Evolutionary conservation across 805 yeast species (phyloP).

Genomic region (Cyberlindnera misumaiensis): DNA sequence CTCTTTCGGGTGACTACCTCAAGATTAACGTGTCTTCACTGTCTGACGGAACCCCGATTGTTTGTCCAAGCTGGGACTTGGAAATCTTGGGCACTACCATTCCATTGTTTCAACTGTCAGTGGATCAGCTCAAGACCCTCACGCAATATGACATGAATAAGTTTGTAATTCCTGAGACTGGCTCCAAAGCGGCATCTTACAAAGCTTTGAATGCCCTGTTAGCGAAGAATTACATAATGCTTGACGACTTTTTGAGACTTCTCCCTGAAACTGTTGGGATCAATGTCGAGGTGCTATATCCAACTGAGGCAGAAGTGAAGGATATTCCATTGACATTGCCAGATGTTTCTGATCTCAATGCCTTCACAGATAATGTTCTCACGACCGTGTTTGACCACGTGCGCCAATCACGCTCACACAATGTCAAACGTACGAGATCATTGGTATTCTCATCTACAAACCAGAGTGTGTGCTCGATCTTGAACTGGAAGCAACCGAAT

Average conservation of each 20-base stretch:
- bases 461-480: constrained; percentile 83
- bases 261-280: constrained; percentile 58
- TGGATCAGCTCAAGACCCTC: constrained; percentile 26
- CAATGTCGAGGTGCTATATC: constrained; percentile 70
- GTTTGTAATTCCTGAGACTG: constrained; percentile 8
- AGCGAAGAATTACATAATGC: constrained; percentile 46
- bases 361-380: constrained; percentile 68
- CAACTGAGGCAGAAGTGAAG: constrained; percentile 46
- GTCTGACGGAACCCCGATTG: constrained; percentile 80
- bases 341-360: constrained; percentile 49
- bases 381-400: constrained; percentile 73
- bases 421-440: constrained; percentile 42
- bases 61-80: constrained; percentile 62
- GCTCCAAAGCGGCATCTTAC: constrained; percentile 6
- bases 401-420: constrained; percentile 35
- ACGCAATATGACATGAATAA: constrained; percentile 22
- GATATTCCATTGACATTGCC: constrained; percentile 35
- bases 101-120: constrained; percentile 51
- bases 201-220: constrained; percentile 37
- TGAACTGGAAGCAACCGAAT: constrained; percentile 98
- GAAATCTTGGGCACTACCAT: constrained; percentile 44
- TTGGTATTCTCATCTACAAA: constrained; percentile 81
- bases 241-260: constrained; percentile 48
- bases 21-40: constrained; percentile 64
- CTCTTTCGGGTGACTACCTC: constrained; percentile 75